Evolutionary conservation across 2,329 filamentous ascomycete genomes (phyloP).

Genomic region (Coleophoma eucalyptorum): DNA sequence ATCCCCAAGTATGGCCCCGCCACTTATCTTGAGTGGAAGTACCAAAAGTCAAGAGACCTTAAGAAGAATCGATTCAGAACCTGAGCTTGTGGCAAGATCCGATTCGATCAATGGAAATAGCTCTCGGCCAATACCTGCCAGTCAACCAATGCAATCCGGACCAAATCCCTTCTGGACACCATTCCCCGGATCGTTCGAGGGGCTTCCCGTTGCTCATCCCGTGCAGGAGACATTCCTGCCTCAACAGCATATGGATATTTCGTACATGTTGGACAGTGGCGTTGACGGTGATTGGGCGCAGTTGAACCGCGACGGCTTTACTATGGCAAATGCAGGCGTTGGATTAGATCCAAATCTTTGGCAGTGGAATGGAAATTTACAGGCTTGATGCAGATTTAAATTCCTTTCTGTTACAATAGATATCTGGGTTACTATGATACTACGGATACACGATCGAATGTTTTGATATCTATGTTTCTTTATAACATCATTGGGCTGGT

Average conservation of each 20-base stretch:
- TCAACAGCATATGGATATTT: conserved; percentile 11
- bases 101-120: no score
- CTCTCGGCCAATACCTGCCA: neutral
- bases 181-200: conserved; percentile 9
- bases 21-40: no score
- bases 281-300: conserved; percentile 9
- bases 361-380: neutral
- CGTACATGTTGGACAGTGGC: conserved; percentile 6
- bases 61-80: no score
- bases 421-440: no score
- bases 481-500: no score
- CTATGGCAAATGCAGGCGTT: conserved; percentile 5
- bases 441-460: no score
- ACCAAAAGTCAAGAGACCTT: no score
- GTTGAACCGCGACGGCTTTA: conserved; percentile 12
- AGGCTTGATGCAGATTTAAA: neutral
- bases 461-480: no score
- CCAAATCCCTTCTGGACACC: conserved; percentile 11
- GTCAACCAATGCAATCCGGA: neutral
- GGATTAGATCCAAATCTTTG: neutral
- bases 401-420: no score
- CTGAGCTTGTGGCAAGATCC: no score
- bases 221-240: neutral
- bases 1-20: no score
- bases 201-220: conserved; percentile 6